Evolutionary conservation across 768 basidiomycete species (phyloP).

Genomic region (Xerocomus potaroensis): DNA sequence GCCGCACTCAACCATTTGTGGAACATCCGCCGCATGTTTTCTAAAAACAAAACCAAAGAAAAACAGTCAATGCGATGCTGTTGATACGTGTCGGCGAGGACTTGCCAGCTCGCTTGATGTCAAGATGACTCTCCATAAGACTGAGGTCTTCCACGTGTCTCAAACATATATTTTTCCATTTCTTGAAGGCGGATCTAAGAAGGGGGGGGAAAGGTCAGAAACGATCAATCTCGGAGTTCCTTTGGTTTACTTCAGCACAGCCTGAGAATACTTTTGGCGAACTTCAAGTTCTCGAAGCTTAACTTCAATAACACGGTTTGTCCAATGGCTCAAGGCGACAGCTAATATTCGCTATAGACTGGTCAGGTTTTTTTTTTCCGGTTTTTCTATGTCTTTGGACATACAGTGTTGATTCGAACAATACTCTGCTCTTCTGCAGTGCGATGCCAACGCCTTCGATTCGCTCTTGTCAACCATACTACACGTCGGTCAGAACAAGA

Average conservation of each 20-base stretch:
- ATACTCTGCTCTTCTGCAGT: conserved; percentile 42
- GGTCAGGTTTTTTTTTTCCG: conserved; percentile 1
- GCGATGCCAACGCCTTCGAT: conserved; percentile 36
- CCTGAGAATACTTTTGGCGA: conserved; percentile 41
- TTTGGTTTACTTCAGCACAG: conserved; percentile 34
- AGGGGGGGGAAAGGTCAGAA: conserved; percentile 6
- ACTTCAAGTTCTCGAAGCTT: conserved; percentile 72
- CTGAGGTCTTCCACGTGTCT: conserved; percentile 68
- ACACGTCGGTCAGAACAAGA: conserved; percentile 3
- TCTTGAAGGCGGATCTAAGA: conserved; percentile 52
- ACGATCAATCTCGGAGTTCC: conserved; percentile 9
- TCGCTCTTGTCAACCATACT: conserved; percentile 49
- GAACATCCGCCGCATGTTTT: conserved; percentile 64
- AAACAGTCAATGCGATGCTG: conserved; percentile 1
- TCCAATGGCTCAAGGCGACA: conserved; percentile 57
- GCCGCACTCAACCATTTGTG: conserved; percentile 63
- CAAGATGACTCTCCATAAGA: conserved; percentile 80
- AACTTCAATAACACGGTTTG: conserved; percentile 64
- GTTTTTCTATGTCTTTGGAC: conserved; percentile 6
- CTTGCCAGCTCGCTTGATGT: conserved; percentile 75
- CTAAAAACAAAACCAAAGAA: conserved; percentile 32
- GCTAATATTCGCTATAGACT: conserved; percentile 46
- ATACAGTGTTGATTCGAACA: conserved; percentile 39
- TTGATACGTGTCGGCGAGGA: background rate
- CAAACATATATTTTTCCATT: conserved; percentile 61